Percentiles rank a stretch among this genome's conserved stretches.
Conservation (phyloP, 129 eudicot species). For the Escallonia rubra region DNA sequence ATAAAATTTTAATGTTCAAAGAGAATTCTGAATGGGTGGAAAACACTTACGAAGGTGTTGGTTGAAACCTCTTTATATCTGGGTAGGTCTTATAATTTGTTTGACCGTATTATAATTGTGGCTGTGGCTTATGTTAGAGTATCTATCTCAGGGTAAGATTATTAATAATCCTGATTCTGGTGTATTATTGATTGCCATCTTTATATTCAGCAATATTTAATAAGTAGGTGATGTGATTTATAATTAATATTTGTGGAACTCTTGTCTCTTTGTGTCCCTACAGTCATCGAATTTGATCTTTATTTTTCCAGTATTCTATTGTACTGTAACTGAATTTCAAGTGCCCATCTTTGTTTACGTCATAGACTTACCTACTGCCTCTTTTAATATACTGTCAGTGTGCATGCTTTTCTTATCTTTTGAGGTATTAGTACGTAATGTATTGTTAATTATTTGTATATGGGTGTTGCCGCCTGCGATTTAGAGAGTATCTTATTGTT, state of each 20-base stretch:
- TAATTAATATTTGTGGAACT: conserved; percentile 10
- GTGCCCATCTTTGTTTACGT: conserved; percentile 26
- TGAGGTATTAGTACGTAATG: conserved; percentile 11
- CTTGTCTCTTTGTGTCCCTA: conserved; percentile 19
- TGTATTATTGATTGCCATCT: no score
- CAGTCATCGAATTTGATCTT: conserved; percentile 23
- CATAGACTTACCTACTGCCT: conserved; percentile 11
- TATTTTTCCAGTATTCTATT: conserved; percentile 21
- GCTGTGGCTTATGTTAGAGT: not conserved
- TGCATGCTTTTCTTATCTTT: conserved; percentile 10
- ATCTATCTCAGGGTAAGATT: no score
- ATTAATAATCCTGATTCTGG: no score
- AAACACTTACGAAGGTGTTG: no score
- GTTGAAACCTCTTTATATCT: no score
- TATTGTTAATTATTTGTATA: conserved; percentile 6
- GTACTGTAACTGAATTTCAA: conserved; percentile 10
- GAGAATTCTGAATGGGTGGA: no score
- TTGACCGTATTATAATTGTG: no score
- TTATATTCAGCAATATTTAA: not conserved
- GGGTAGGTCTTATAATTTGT: no score
- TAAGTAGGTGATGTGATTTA: conserved; percentile 11
- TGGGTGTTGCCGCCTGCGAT: not conserved
- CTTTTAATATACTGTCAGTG: conserved; percentile 18
- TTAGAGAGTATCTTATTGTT: conserved; percentile 9
- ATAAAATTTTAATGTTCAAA: not conserved